Evolutionary conservation across 495 filamentous ascomycete species (phyloP).

Genomic region (Penicillium longicatenatum): DNA sequence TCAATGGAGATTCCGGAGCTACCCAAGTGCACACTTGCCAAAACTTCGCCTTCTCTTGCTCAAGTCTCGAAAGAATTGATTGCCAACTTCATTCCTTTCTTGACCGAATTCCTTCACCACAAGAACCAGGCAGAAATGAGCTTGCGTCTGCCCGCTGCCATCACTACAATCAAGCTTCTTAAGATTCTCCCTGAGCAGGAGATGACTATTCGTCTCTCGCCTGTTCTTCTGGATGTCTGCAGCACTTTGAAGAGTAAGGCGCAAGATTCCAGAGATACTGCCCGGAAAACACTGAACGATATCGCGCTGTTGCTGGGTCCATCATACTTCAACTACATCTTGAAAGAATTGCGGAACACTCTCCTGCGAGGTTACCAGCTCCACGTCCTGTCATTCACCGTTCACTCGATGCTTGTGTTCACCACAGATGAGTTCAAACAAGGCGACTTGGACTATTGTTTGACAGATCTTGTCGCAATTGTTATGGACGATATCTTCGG

Average conservation of each 20-base stretch:
- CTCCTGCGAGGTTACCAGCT: slow-evolving; percentile 86
- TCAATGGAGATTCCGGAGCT: slow-evolving; percentile 30
- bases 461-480: slow-evolving; percentile 72
- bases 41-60: slow-evolving; percentile 64
- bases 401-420: slow-evolving; percentile 85
- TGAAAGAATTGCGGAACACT: slow-evolving; percentile 85
- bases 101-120: slow-evolving; percentile 81
- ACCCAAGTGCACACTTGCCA: slow-evolving; percentile 54
- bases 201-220: slow-evolving; percentile 70
- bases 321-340: slow-evolving; percentile 82
- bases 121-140: slow-evolving; percentile 94
- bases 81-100: slow-evolving; percentile 71
- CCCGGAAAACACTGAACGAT: slow-evolving; percentile 81
- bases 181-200: slow-evolving; percentile 73
- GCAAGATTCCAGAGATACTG: slow-evolving; percentile 86
- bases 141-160: slow-evolving; percentile 82
- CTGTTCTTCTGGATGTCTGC: slow-evolving; percentile 86
- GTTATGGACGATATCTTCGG: slow-evolving; percentile 99
- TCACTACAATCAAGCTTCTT: slow-evolving; percentile 83
- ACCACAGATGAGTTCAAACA: slow-evolving; percentile 72
- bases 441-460: slow-evolving; percentile 88
- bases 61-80: slow-evolving; percentile 75
- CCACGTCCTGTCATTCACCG: slow-evolving; percentile 91
- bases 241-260: slow-evolving; percentile 88
- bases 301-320: slow-evolving; percentile 79